phyloP scores from a whole-genome alignment of 2,329 filamentous ascomycete genomes.

The Penicillium sp. region DNA sequence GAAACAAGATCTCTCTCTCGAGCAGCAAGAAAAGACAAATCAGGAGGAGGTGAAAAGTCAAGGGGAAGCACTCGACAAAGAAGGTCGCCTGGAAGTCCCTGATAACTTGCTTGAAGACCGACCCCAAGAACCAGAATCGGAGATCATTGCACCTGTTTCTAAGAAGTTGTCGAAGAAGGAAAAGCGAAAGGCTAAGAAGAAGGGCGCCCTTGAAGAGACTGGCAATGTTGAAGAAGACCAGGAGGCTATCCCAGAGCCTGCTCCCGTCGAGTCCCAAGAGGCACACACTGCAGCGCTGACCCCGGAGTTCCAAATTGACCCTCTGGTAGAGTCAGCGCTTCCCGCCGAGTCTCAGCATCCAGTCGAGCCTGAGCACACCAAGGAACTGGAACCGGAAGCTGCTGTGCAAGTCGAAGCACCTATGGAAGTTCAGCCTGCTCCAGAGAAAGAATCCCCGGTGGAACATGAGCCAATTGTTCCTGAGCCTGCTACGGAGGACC shows the following conservation, averaged over 20 bases:
- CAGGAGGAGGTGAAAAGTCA: neutral
- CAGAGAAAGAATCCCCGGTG: conserved; percentile 1
- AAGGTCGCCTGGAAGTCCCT: conserved; percentile 2
- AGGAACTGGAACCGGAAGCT: neutral
- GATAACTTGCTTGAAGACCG: conserved; percentile 1
- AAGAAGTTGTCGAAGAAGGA: conserved; percentile 26
- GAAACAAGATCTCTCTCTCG: neutral
- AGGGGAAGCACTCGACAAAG: conserved; percentile 1
- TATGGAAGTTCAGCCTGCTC: neutral
- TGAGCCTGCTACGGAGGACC: neutral
- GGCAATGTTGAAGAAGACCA: neutral
- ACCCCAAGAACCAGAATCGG: conserved; percentile 3
- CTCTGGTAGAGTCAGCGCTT: neutral
- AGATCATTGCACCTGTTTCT: conserved; percentile 7
- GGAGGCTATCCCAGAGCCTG: neutral
- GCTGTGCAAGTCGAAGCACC: conserved; percentile 1
- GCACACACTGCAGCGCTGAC: neutral
- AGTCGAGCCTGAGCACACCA: neutral
- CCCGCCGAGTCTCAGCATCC: neutral
- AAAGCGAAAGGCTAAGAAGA: conserved; percentile 25
- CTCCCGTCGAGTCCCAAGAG: neutral
- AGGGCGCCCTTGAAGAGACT: conserved; percentile 5
- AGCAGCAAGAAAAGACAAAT: neutral
- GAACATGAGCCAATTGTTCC: neutral
- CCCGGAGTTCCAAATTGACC: neutral